Evolutionary conservation across 345 rosid genomes (phyloP).

Genomic region (Gossypium arboreum): DNA sequence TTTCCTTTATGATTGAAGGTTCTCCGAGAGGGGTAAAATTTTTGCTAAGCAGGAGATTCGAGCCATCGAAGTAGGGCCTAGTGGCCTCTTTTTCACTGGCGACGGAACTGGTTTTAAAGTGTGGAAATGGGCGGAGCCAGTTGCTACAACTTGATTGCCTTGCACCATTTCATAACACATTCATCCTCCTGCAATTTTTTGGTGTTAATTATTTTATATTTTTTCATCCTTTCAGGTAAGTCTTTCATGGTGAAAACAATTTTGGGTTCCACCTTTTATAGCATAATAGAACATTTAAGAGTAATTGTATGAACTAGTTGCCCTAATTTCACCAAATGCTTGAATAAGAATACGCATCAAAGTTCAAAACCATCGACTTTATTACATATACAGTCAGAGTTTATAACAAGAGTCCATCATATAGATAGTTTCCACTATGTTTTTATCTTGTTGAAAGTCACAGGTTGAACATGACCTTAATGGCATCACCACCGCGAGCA

Average conservation of each 20-base stretch:
- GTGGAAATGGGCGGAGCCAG: slow-evolving; percentile 69
- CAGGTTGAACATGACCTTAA: no score
- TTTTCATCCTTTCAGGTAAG: no score
- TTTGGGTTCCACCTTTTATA: no score
- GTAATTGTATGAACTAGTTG: no score
- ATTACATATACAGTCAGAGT: background rate
- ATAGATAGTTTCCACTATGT: no score
- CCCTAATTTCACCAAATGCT: background rate
- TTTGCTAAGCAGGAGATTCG: slow-evolving; percentile 79
- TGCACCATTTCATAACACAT: background rate
- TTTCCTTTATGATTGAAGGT: slow-evolving; percentile 37
- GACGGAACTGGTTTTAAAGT: slow-evolving; percentile 94
- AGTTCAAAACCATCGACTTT: no score
- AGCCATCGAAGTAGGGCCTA: slow-evolving; percentile 71
- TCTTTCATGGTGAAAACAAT: no score
- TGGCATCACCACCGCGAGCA: no score
- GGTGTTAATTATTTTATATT: no score
- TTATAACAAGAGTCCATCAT: no score
- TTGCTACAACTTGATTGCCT: slow-evolving; percentile 26
- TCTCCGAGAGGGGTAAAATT: slow-evolving; percentile 82
- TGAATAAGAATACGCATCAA: background rate
- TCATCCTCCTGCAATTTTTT: slow-evolving; percentile 8
- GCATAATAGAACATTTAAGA: no score
- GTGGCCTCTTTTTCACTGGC: slow-evolving; percentile 84
- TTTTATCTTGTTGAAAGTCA: no score